A percentile compares a stretch with the other conserved stretches of the same genome.
Evolutionary conservation across 176 grass and related monocot species (phyloP).

Genomic region (Eleusine indica): DNA sequence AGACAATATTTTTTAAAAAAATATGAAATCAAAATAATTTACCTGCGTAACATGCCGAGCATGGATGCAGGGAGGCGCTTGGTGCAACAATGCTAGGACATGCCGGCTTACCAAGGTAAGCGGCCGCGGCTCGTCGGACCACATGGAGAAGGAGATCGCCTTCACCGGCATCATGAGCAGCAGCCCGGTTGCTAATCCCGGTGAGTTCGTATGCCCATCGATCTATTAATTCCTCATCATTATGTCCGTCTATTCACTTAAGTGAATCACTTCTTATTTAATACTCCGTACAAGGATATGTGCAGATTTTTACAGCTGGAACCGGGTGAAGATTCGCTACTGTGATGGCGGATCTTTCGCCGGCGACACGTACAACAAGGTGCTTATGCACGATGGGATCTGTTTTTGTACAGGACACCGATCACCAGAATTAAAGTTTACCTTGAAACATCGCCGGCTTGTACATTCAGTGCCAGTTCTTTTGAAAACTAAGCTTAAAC

Average conservation of each 20-base stretch:
- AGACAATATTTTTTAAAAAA: neutral
- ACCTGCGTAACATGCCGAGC: neutral
- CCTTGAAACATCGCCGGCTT: neutral
- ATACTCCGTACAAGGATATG: neutral
- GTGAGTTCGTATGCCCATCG: constrained; percentile 7
- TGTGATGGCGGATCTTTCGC: constrained; percentile 85
- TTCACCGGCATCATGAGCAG: constrained; percentile 75
- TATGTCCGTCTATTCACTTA: neutral
- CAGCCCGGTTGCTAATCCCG: constrained; percentile 56
- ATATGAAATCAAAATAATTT: neutral
- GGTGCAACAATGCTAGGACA: constrained; percentile 63
- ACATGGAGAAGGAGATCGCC: constrained; percentile 58
- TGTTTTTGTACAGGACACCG: neutral
- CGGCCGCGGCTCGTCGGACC: constrained; percentile 63
- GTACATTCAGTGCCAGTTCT: neutral
- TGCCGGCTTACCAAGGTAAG: constrained; percentile 47
- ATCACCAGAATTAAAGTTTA: too few species aligned
- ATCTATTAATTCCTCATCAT: neutral
- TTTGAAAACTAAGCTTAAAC: neutral
- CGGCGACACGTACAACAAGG: constrained; percentile 70
- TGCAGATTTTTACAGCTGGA: constrained; percentile 92
- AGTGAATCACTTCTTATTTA: neutral
- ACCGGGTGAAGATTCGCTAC: constrained; percentile 77
- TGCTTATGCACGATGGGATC: neutral
- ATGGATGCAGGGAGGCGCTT: constrained; percentile 63